Conservation (phyloP, 805 yeast genomes). For the Candida boleticola region DNA sequence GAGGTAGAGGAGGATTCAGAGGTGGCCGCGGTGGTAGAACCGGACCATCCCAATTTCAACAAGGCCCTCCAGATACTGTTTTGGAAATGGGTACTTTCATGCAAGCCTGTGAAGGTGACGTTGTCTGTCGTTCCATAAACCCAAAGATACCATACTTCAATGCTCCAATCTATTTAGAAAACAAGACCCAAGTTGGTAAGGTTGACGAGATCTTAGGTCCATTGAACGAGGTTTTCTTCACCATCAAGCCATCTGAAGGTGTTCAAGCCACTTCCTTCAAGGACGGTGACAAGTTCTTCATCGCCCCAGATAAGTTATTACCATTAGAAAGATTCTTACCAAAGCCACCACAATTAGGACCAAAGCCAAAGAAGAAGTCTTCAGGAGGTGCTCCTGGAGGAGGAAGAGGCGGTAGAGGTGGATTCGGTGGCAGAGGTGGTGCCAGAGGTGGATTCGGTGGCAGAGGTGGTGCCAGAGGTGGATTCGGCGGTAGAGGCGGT, state of each 20-base stretch:
- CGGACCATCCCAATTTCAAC: conserved; percentile 69
- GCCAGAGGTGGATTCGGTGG: conserved; percentile 26
- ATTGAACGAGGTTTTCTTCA: conserved; percentile 94
- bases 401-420: conserved; percentile 39
- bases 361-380: conserved; percentile 74
- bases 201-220: conserved; percentile 99
- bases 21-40: conserved; percentile 69
- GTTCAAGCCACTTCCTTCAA: conserved; percentile 91
- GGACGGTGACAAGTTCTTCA: conserved; percentile 93
- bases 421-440: conserved; percentile 32
- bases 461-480: conserved; percentile 38
- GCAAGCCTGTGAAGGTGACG: conserved; percentile 95
- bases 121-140: conserved; percentile 93
- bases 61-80: conserved; percentile 94
- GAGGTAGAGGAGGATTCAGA: conserved; percentile 66
- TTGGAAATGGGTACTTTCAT: conserved; percentile 91
- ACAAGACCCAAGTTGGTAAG: conserved; percentile 94
- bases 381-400: conserved; percentile 51
- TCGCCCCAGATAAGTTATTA: conserved; percentile 90
- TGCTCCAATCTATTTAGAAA: conserved; percentile 96
- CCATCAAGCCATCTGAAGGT: conserved; percentile 95
- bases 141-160: conserved; percentile 95
- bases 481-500: conserved; percentile 42
- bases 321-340: conserved; percentile 98
- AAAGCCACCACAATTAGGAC: conserved; percentile 85